phyloP scores from a whole-genome alignment of 2,329 filamentous ascomycete species.

The Thelonectria rubi region DNA sequence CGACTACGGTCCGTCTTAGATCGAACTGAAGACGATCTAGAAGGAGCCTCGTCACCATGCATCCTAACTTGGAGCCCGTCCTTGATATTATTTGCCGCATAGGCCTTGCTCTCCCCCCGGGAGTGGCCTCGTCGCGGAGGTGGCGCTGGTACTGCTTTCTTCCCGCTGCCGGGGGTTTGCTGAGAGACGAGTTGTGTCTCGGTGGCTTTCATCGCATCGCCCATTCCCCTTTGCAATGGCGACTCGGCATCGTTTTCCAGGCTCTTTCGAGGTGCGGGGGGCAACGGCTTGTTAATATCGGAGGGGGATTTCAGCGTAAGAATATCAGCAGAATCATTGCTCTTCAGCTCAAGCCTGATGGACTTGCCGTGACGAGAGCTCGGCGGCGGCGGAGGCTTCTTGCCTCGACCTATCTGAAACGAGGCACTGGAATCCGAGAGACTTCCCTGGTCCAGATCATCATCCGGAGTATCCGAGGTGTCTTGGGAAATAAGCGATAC shows the following conservation, averaged over 20 bases:
- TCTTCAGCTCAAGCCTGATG: constrained; percentile 62
- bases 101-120: constrained; percentile 55
- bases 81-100: constrained; percentile 30
- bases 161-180: constrained; percentile 49
- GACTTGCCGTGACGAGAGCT: constrained; percentile 82
- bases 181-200: constrained; percentile 43
- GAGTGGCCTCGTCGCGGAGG: constrained; percentile 60
- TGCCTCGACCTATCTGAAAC: constrained; percentile 48
- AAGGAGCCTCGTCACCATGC: constrained; percentile 51
- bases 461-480: constrained; percentile 34
- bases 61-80: constrained; percentile 19
- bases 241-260: constrained; percentile 60
- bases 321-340: constrained; percentile 34
- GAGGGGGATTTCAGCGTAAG: constrained; percentile 33
- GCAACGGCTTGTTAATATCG: constrained; percentile 63
- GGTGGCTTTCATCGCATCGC: constrained; percentile 60
- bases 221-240: constrained; percentile 63
- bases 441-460: constrained; percentile 34
- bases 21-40: constrained; percentile 59
- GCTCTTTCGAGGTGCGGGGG: constrained; percentile 61
- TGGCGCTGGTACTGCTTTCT: constrained; percentile 59
- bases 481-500: constrained; percentile 36
- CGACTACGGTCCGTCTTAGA: constrained; percentile 58
- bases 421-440: constrained; percentile 44
- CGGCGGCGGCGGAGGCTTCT: constrained; percentile 74